A percentile compares a stretch with the other conserved stretches of the same genome.
Evolutionary conservation across 129 eudicot species (phyloP).

Genomic region (Flaveria trinervia): DNA sequence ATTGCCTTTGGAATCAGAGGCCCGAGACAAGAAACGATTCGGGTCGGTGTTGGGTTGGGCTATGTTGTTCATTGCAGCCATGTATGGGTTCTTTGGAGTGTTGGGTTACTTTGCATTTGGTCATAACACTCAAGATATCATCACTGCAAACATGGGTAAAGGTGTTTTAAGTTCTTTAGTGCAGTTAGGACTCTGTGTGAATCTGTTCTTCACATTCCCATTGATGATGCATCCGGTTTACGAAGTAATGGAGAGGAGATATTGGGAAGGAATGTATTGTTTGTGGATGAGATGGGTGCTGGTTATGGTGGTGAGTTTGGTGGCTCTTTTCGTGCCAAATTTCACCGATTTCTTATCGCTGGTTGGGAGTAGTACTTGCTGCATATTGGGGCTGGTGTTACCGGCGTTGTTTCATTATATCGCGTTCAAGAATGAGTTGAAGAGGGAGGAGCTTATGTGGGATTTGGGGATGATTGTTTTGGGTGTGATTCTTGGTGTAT

Average conservation of each 20-base stretch:
- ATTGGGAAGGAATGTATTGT: constrained; percentile 54
- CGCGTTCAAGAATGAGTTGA: constrained; percentile 47
- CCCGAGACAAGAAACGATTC: constrained; percentile 41
- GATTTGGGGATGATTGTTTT: constrained; percentile 52
- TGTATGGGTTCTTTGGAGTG: constrained; percentile 51
- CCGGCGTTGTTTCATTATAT: constrained; percentile 58
- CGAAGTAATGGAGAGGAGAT: constrained; percentile 64
- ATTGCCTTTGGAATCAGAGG: constrained; percentile 57
- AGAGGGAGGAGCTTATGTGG: constrained; percentile 25
- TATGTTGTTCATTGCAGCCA: constrained; percentile 51
- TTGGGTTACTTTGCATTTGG: constrained; percentile 65
- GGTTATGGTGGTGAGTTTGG: constrained; percentile 51
- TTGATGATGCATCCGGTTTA: constrained; percentile 79
- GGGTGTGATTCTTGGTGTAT: constrained; percentile 55
- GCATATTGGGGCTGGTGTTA: constrained; percentile 55
- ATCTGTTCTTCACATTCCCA: constrained; percentile 59
- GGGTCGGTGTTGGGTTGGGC: constrained; percentile 42
- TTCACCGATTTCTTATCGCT: constrained; percentile 61
- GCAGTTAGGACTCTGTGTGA: constrained; percentile 53
- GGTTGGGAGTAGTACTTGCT: constrained; percentile 66
- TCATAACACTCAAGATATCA: constrained; percentile 48
- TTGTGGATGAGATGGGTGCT: constrained; percentile 62
- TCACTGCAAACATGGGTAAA: constrained; percentile 52
- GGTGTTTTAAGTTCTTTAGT: constrained; percentile 51
- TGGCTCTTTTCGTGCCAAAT: constrained; percentile 60